Conservation (phyloP, 2,329 filamentous ascomycete genomes). For the Dichotomopilus funicola region DNA sequence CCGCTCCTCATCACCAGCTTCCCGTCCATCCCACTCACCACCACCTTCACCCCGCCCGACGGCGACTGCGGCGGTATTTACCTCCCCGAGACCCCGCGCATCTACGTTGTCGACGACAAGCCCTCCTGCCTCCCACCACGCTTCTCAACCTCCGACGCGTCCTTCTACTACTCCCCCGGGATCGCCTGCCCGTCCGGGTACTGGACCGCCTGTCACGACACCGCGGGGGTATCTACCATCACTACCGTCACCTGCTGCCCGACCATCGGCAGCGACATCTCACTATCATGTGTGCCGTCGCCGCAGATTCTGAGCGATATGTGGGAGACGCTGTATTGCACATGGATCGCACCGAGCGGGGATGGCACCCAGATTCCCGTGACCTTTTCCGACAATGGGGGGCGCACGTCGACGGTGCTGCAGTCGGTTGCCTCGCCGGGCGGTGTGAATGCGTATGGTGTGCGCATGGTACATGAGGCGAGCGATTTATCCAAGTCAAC, state of each 20-base stretch:
- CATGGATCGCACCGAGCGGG: constrained; percentile 28
- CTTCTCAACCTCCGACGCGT: constrained; percentile 23
- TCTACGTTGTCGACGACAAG: constrained; percentile 24
- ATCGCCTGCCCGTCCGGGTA: constrained; percentile 18
- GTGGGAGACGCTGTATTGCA: constrained; percentile 25
- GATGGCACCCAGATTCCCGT: constrained; percentile 23
- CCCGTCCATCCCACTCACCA: constrained; percentile 22
- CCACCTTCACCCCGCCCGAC: constrained; percentile 19
- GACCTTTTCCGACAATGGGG: constrained; percentile 22
- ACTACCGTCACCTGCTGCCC: constrained; percentile 35
- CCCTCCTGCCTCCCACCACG: constrained; percentile 26
- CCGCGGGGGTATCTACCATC: constrained; percentile 21
- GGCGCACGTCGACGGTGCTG: constrained; percentile 21
- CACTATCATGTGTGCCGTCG: constrained; percentile 26
- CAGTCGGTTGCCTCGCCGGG: constrained; percentile 20
- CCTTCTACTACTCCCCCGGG: constrained; percentile 25
- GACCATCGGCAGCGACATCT: constrained; percentile 21
- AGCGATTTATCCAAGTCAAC: constrained; percentile 17
- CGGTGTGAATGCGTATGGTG: constrained; percentile 31
- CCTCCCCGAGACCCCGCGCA: neutral
- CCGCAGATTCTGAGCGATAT: constrained; percentile 5
- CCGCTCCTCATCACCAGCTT: constrained; percentile 21
- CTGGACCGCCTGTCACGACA: constrained; percentile 28
- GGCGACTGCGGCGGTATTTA: constrained; percentile 21
- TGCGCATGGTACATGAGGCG: constrained; percentile 30